phyloP scores from a whole-genome alignment of 1,284 basidiomycete species.

The Ganoderma sp. region DNA sequence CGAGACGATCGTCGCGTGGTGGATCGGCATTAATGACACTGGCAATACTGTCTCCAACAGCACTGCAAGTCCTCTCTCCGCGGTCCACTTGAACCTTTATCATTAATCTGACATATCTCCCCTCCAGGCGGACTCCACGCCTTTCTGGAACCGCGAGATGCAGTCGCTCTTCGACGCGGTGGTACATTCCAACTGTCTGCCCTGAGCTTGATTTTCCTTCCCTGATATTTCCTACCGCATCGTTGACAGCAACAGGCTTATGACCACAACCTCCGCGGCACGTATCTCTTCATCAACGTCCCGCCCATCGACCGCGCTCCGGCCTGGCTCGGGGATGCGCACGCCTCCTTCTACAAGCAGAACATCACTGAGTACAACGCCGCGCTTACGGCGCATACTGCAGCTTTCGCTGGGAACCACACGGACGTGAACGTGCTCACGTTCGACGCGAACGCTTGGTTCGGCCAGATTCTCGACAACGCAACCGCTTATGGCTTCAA shows the following conservation, averaged over 20 bases:
- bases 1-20: slow-evolving; percentile 58
- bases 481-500: slow-evolving; percentile 51
- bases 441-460: slow-evolving; percentile 59
- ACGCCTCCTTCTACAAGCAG: slow-evolving; percentile 43
- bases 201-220: too few relatives aligned
- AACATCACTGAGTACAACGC: slow-evolving; percentile 52
- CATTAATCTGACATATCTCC: not conserved
- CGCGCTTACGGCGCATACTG: slow-evolving; percentile 45
- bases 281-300: slow-evolving; percentile 61
- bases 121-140: slow-evolving; percentile 43
- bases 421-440: slow-evolving; percentile 48
- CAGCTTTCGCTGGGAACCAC: slow-evolving; percentile 46
- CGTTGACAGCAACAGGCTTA: slow-evolving; percentile 48
- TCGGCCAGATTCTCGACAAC: slow-evolving; percentile 52
- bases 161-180: slow-evolving; percentile 58
- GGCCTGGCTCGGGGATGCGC: slow-evolving; percentile 37
- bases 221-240: slow-evolving; percentile 9
- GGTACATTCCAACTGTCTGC: slow-evolving; percentile 40
- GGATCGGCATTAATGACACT: slow-evolving; percentile 66
- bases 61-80: slow-evolving; percentile 31
- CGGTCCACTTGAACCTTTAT: not conserved
- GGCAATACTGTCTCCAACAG: slow-evolving; percentile 54
- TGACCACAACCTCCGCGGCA: slow-evolving; percentile 47
- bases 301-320: slow-evolving; percentile 58
- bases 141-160: slow-evolving; percentile 60